Percentiles rank a stretch among this genome's conserved stretches.
These are phyloP conservation scores for Phaffia rhodozyma DNA, from an alignment of 1,284 basidiomycete species.

Conservation along the genomic window DNA sequence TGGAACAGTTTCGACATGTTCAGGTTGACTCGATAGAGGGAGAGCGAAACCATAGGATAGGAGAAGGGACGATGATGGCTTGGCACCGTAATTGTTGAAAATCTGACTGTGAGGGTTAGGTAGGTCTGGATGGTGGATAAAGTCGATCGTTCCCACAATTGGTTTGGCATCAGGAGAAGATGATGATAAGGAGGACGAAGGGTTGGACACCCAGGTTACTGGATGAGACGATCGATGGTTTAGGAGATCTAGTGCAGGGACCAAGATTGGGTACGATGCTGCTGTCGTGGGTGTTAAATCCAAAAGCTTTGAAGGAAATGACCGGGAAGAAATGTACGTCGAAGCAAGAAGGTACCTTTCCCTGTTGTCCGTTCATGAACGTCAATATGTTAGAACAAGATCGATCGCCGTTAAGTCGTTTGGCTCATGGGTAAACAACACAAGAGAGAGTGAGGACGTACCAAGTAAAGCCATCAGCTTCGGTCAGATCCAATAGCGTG, in stretches of 20 bases:
- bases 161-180: constrained; percentile 15
- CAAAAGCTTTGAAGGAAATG: constrained; percentile 72
- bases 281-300: constrained; percentile 36
- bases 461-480: constrained; percentile 54
- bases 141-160: constrained; percentile 21
- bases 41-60: constrained; percentile 79
- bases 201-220: constrained; percentile 63
- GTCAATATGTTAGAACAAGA: background rate
- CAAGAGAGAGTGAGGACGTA: constrained; percentile 31
- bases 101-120: constrained; percentile 46
- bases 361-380: constrained; percentile 39
- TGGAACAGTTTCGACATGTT: constrained; percentile 56
- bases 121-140: constrained; percentile 40
- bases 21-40: constrained; percentile 48
- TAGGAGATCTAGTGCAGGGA: constrained; percentile 71
- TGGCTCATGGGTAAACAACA: background rate
- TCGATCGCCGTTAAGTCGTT: background rate
- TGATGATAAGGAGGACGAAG: constrained; percentile 25
- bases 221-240: constrained; percentile 63
- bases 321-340: constrained; percentile 70
- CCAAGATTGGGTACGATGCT: constrained; percentile 57
- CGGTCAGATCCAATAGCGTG: constrained; percentile 33
- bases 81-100: constrained; percentile 58
- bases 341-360: constrained; percentile 54
- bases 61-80: constrained; percentile 70